Conservation (phyloP, 179 eudicot genomes). For the Actinidia polygama region DNA sequence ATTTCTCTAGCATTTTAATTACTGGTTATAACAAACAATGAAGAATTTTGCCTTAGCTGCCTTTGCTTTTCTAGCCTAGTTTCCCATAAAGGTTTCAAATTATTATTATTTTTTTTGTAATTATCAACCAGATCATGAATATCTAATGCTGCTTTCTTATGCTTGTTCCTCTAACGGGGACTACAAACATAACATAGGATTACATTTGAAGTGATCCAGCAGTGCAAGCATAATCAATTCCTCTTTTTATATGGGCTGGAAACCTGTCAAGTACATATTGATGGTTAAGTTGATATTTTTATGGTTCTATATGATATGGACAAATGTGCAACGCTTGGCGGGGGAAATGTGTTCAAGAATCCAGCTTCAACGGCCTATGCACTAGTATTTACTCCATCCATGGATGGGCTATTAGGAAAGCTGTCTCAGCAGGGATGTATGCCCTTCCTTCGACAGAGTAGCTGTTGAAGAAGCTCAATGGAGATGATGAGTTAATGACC, state of each 20-base stretch:
- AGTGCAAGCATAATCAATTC: not conserved
- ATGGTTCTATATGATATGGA: not conserved
- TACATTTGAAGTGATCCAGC: not conserved
- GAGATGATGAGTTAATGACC: conserved; percentile 68
- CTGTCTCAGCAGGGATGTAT: conserved; percentile 96
- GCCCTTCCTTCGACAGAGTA: conserved; percentile 85
- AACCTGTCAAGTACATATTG: not conserved
- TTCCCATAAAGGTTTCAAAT: too few species aligned
- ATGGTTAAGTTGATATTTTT: not conserved
- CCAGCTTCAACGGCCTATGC: conserved; percentile 87
- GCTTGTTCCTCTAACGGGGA: not conserved
- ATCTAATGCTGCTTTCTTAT: too few species aligned
- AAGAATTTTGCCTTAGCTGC: too few species aligned
- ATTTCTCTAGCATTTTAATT: too few species aligned
- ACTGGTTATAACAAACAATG: too few species aligned
- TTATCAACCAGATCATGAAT: too few species aligned
- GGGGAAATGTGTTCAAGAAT: conserved; percentile 76
- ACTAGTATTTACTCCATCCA: conserved; percentile 90
- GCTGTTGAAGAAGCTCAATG: conserved; percentile 75
- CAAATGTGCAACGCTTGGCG: conserved; percentile 20
- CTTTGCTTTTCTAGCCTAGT: too few species aligned
- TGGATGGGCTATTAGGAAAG: conserved; percentile 96
- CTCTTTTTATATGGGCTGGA: not conserved
- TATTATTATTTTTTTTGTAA: too few species aligned
- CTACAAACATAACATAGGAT: not conserved